These are phyloP conservation scores for Metarhizium sp. DNA, from an alignment of 2,329 filamentous ascomycete species.

Conservation along the genomic window DNA sequence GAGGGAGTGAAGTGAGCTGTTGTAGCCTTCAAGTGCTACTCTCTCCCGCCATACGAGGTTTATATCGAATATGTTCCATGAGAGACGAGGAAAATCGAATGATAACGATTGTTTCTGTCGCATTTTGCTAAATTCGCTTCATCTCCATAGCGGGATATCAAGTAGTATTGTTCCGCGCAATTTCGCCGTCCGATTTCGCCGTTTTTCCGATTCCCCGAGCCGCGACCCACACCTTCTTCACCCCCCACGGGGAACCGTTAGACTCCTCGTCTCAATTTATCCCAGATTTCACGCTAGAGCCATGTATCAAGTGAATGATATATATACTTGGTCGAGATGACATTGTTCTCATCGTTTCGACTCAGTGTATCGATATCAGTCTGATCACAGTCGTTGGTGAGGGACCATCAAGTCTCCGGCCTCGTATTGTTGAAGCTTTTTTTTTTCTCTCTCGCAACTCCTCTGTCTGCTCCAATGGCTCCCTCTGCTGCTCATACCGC, in stretches of 20 bases:
- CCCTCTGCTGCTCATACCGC: conserved; percentile 21
- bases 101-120: neutral
- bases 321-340: neutral
- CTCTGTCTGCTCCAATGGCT: conserved; percentile 16
- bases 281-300: neutral
- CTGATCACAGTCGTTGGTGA: neutral
- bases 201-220: neutral
- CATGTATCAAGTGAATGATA: neutral
- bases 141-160: neutral
- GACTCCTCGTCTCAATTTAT: neutral
- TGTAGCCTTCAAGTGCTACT: neutral
- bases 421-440: neutral
- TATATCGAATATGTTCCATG: too few species aligned
- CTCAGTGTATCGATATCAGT: neutral
- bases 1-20: neutral
- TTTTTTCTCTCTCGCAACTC: neutral
- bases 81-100: neutral
- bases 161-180: neutral
- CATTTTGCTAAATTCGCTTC: neutral
- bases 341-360: neutral
- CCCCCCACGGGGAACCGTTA: neutral
- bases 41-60: too few species aligned
- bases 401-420: neutral
- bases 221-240: neutral
- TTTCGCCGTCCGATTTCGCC: neutral